Evolutionary conservation across 306 rosid genomes (phyloP).

Genomic region (Pyrus communis): DNA sequence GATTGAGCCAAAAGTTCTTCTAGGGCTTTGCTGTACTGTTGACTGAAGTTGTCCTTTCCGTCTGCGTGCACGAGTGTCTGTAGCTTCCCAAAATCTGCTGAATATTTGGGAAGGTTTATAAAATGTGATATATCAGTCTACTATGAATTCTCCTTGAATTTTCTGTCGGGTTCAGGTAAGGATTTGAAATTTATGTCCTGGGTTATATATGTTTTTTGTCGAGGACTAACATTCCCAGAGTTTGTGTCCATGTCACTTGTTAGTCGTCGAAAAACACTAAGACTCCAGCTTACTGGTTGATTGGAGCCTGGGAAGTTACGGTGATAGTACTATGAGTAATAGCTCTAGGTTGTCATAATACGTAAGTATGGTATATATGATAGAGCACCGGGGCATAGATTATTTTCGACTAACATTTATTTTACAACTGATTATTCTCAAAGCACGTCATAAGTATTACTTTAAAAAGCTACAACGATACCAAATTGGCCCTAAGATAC

Average conservation of each 20-base stretch:
- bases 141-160: background rate
- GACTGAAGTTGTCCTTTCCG: background rate
- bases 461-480: too few relatives aligned
- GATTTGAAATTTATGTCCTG: too few relatives aligned
- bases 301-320: background rate
- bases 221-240: background rate
- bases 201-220: too few relatives aligned
- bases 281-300: background rate
- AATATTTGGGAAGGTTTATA: background rate
- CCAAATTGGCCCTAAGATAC: constrained; percentile 5
- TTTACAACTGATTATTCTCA: too few relatives aligned
- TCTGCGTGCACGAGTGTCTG: background rate
- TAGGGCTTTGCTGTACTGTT: background rate
- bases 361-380: too few relatives aligned
- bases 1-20: background rate
- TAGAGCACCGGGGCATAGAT: too few relatives aligned
- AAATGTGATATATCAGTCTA: background rate
- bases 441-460: too few relatives aligned
- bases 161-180: background rate
- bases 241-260: background rate
- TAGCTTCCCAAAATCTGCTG: background rate
- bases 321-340: background rate
- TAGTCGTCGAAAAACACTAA: background rate
- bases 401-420: too few relatives aligned
- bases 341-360: too few relatives aligned